Base-by-base conservation (phyloP, 2,329 filamentous ascomycete species). In the Seiridium unicorne region DNA sequence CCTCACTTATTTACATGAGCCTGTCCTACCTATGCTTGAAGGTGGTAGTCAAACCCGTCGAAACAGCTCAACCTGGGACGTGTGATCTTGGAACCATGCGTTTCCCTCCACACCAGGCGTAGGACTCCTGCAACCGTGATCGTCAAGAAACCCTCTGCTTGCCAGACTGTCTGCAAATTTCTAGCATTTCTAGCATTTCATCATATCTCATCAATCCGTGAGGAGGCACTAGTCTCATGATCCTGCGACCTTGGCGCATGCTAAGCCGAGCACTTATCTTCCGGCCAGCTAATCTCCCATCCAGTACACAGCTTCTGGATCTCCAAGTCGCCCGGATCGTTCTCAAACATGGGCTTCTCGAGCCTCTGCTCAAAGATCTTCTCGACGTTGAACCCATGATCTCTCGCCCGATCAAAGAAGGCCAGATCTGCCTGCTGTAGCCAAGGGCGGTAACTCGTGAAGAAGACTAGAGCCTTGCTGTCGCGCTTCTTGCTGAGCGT, bases 371-470 rank as follows among this genome's bases (percentile, higher is more conserved):
- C 92, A 53, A 93, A 79, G 40, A 96, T 82, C 78, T 94, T 92
- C 64, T 89, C 88, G 3, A 97, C 93, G 13, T 76, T 76, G 62
- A 97, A 90, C 0, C 92, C 93, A 54, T 80, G 82, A 56, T 85
- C 84, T 61, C 85, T 80, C 4, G 89, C 91, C 60, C 93, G 70
- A 54, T 93, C 90, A 71, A 97, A 97, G 78, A 97, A 97, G 3
- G 84, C 85, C 72, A 96, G 80, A 69, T 97, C 95, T 74, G 92
- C 90, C 63, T 93, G 84, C 68, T 90, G 81, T 70, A 97, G 79
- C 93, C 93, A 97, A 1, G 94, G 93, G 63, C 95, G 83, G 76
- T 98, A 97, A 26, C 92, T 93, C 0, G 93, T 96, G 78, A 97
- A 98, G 74, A 97, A 96, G 6, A 97, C 93, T 68, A 93, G 84